Percentiles rank a stretch among this genome's conserved stretches.
phyloP scores from a whole-genome alignment of 2,329 filamentous ascomycete species.

The Neoscytalidium dimidiatum region DNA sequence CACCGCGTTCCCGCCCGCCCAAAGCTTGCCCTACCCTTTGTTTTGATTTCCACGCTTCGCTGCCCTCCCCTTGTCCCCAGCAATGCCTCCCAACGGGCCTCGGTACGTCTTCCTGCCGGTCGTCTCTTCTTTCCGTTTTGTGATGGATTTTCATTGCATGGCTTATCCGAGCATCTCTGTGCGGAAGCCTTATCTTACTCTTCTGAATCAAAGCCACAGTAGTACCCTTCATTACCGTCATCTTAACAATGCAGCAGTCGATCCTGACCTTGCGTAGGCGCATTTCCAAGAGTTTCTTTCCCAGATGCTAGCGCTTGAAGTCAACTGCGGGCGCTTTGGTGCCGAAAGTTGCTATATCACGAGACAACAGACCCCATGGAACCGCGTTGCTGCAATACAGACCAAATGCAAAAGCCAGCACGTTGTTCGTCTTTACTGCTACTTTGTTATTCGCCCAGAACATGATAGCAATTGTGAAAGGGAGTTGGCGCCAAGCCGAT shows the following conservation, averaged over 20 bases:
- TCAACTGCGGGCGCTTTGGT: neutral
- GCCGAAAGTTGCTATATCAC: too few species aligned
- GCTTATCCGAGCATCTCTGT: constrained; percentile 13
- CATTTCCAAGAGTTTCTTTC: neutral
- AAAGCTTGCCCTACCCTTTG: neutral
- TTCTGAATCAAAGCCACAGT: neutral
- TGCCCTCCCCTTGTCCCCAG: neutral
- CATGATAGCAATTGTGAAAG: too few species aligned
- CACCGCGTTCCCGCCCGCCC: constrained; percentile 8
- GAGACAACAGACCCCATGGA: too few species aligned
- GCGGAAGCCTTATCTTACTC: neutral
- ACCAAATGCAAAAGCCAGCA: too few species aligned
- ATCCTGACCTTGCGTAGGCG: neutral
- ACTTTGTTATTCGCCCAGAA: too few species aligned
- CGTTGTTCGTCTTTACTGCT: too few species aligned
- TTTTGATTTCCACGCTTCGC: neutral
- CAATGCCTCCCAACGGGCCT: neutral
- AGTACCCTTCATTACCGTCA: neutral
- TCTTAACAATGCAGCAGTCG: neutral
- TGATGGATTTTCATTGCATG: constrained; percentile 8
- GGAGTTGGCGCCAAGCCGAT: too few species aligned
- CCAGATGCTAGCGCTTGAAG: neutral
- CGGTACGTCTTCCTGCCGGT: neutral
- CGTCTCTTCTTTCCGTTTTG: neutral
- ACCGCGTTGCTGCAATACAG: too few species aligned